phyloP scores from a whole-genome alignment of 805 yeast species.

The Candida sanyiensis region DNA sequence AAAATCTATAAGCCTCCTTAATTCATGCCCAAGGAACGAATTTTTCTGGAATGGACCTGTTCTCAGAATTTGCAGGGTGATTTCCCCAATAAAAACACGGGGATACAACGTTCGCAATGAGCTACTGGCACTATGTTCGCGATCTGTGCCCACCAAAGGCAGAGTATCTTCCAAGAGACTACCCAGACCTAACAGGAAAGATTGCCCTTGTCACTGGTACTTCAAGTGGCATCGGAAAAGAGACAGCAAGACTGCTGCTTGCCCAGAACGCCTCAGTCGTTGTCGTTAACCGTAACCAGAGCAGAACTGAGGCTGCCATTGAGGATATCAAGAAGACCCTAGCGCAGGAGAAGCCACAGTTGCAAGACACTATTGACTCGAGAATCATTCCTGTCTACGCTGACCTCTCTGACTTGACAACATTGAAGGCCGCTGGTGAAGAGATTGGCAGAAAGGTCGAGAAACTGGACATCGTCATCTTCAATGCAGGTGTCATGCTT shows the following conservation, averaged over 20 bases:
- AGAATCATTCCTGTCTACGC: slow-evolving; percentile 23
- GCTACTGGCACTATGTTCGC: slow-evolving; percentile 1
- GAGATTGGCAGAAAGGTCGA: slow-evolving; percentile 23
- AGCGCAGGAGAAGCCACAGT: slow-evolving; percentile 14
- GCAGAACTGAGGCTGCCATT: slow-evolving; percentile 29
- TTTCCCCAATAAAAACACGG: no score
- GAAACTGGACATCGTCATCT: slow-evolving; percentile 32
- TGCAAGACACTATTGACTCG: slow-evolving; percentile 13
- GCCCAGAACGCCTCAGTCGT: slow-evolving; percentile 32
- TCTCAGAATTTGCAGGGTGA: no score
- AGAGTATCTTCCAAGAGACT: slow-evolving; percentile 25
- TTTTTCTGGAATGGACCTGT: no score
- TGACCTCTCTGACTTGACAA: slow-evolving; percentile 37
- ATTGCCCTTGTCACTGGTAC: slow-evolving; percentile 30
- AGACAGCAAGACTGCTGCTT: slow-evolving; percentile 28
- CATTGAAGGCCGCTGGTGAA: slow-evolving; percentile 34
- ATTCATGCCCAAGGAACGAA: no score
- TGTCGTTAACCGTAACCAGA: slow-evolving; percentile 32
- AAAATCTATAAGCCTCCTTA: no score
- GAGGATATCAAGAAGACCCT: slow-evolving; percentile 24
- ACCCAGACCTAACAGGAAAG: slow-evolving; percentile 26
- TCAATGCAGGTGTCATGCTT: slow-evolving; percentile 42
- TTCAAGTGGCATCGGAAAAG: slow-evolving; percentile 31
- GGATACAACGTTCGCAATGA: background rate
- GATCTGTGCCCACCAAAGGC: slow-evolving; percentile 22